phyloP scores from a whole-genome alignment of 1,139 yeast species.

The Kazachstania sp. region DNA sequence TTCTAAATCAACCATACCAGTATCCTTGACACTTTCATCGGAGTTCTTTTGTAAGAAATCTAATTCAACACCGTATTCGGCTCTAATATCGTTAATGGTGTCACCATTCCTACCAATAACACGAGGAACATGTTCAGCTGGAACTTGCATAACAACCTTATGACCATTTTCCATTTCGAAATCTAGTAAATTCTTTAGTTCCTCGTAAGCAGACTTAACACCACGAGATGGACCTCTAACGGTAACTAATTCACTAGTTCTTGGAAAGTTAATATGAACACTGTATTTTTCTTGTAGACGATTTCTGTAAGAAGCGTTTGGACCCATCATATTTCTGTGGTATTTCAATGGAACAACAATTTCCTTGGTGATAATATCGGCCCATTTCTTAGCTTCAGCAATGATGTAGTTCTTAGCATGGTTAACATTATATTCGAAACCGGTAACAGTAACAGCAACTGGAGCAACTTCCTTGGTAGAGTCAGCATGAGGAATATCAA shows the following conservation, averaged over 20 bases:
- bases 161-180: constrained; percentile 86
- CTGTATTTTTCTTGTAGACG: constrained; percentile 85
- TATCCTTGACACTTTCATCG: constrained; percentile 34
- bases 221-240: constrained; percentile 90
- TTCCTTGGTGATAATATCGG: constrained; percentile 65
- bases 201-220: constrained; percentile 78
- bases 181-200: constrained; percentile 71
- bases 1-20: constrained; percentile 47
- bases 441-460: constrained; percentile 56
- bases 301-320: constrained; percentile 70
- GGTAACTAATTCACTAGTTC: constrained; percentile 54
- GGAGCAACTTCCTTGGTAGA: constrained; percentile 33
- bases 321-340: constrained; percentile 80
- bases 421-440: constrained; percentile 71
- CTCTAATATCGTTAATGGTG: constrained; percentile 72
- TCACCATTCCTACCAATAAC: constrained; percentile 90
- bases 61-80: constrained; percentile 70
- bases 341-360: constrained; percentile 65
- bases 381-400: constrained; percentile 63
- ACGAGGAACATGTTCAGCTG: constrained; percentile 65
- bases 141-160: constrained; percentile 53
- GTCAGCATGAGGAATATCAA: constrained; percentile 47
- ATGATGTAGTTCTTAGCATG: constrained; percentile 57
- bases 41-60: constrained; percentile 46
- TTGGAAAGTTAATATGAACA: constrained; percentile 74